Base-by-base conservation (phyloP, 768 basidiomycete species). In the Kondoa malvinella region DNA sequence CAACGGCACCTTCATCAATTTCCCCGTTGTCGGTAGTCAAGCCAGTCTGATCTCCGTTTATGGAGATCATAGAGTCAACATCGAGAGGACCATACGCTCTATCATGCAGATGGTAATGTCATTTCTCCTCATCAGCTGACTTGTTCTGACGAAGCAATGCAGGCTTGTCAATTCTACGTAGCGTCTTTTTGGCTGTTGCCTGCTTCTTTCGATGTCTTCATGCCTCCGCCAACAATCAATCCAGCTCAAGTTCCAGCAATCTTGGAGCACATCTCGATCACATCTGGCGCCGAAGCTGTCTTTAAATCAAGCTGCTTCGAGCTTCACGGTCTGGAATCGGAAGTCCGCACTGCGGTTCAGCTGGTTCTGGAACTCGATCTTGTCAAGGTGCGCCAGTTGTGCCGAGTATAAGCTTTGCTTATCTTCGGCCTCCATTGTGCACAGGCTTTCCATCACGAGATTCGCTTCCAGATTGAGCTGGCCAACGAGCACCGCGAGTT, bases 301-400 rank as follows among this genome's bases (percentile, higher is more conserved):
- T 96, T 92, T 80, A 95, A 95, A 78, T 87, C 86, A 75, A 94
- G 92, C 84, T 90, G 89, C 77, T 96, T 97, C 73, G 94, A 97
- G 79, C 85, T 95, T 81, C 90, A 95, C 74, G 94, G 94, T 17
- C 81, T 91, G 30, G 91, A 96, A 76, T 82, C 87, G 63, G 89
- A 96, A 80, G 90, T 96, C 29, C 83, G 91, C 65, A 80, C 84
- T 17, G 91, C 90, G 0, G 84, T 96, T 21, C 81, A 80, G 69
- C 86, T 90, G 83, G 83, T 96, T 31, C 80, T 92, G 76, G 92
- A 96, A 68, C 79, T 94, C 71, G 92, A 95, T 71, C 83, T 94
- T 68, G 84, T 96, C 71, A 92, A 94, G 83, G 40, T 50, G 12
- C 8, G 40, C 40, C n/a, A n/a, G n/a, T n/a, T n/a, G n/a, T 50